A percentile compares a stretch with the other conserved stretches of the same genome.
Conservation (phyloP, 2,329 filamentous ascomycete species). For the Diaporthe sp. region DNA sequence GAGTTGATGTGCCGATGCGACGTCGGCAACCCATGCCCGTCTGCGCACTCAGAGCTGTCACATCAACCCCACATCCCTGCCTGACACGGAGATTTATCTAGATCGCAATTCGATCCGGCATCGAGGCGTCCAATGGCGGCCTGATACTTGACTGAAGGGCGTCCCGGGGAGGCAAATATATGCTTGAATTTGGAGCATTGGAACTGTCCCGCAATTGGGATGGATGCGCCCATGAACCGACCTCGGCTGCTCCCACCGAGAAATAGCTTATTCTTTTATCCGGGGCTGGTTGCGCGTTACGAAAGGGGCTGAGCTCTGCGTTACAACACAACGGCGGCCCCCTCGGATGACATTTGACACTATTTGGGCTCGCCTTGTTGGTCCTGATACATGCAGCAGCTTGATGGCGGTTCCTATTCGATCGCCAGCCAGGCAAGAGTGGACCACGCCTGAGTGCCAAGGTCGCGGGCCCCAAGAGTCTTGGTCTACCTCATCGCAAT, state of each 20-base stretch:
- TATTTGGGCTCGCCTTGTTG: not conserved
- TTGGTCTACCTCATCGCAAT: conserved; percentile 38
- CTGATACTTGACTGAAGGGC: not conserved
- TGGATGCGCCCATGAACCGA: not conserved
- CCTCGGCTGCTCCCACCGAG: conserved; percentile 4
- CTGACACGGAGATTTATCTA: conserved; percentile 5
- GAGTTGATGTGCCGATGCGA: conserved; percentile 19
- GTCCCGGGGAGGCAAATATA: not conserved
- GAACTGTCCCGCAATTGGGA: not conserved
- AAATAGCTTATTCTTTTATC: no score
- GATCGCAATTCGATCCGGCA: conserved; percentile 14
- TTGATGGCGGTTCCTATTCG: not conserved
- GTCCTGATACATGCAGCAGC: conserved; percentile 28
- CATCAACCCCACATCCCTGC: conserved; percentile 26
- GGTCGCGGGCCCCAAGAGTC: conserved; percentile 10
- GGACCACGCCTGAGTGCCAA: conserved; percentile 11
- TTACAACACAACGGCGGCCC: conserved; percentile 15
- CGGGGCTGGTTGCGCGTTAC: not conserved
- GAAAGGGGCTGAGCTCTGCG: conserved; percentile 19
- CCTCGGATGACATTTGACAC: conserved; percentile 23
- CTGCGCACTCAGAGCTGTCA: conserved; percentile 12
- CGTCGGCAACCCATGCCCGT: conserved; percentile 12
- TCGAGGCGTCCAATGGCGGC: conserved; percentile 8
- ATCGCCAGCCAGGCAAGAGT: conserved; percentile 16
- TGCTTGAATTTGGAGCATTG: not conserved